Evolutionary conservation across 164 flowering plant genomes (phyloP), one percentile per base, ranked within the genome.

Genomic region (Berberis thunbergii): DNA sequence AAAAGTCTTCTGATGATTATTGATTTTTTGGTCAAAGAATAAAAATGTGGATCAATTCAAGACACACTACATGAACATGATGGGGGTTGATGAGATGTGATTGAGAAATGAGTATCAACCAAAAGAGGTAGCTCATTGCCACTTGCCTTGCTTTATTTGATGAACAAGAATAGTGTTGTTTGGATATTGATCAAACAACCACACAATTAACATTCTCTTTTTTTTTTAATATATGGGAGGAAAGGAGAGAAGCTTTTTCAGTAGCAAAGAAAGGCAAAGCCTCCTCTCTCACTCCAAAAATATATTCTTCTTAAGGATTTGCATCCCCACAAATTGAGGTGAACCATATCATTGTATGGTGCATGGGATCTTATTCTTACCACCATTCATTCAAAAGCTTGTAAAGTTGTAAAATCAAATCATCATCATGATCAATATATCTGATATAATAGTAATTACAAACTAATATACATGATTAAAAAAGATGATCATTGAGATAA

Each of bases 291-390:
- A 26, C 54, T 42, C 56, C 64, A 50, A 58, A 26, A 39, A 71
- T 71, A 61, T 67, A 67, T 67, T 71, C 74, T 61, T 43, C 26
- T 46, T 2, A 59, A 67, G 57, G 66, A 71, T 71, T 67, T 71
- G 70, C 59, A 46, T 63, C 26, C 70, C 49, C 63, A 10, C 26
- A 54, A 62, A 71, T 53, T 59, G 60, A 58, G 64, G 10, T 63
- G 12, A 50, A 44, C 62, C 66, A 44, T 57, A 61, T 64, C 64
- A 59, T 45, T 26, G 26, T 26, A 12, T 45, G 54, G 60, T 41
- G 48, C 43, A 11, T 46, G 52, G 69, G 68, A 54, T 70, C 69
- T 70, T 70, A 65, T 70, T 65, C 73, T 61, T 55, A 26, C 61
- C 54, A 48, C 61, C 68, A 65, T 62, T 68, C 54, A 45, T 26